phyloP scores from a whole-genome alignment of 129 eudicot species.

The Arctium lappa region DNA sequence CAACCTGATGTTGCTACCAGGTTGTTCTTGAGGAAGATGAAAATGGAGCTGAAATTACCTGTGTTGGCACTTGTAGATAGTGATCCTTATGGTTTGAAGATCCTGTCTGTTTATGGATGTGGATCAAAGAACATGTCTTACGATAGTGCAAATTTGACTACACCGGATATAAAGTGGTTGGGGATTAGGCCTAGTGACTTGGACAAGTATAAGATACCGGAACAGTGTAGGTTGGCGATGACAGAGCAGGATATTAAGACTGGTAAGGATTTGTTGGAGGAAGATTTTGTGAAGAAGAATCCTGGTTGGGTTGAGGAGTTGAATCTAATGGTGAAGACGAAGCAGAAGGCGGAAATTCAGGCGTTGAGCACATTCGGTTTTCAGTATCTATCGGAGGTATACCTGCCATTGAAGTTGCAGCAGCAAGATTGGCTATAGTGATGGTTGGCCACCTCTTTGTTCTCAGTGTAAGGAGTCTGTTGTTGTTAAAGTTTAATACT shows the following conservation, averaged over 20 bases:
- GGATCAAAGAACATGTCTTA: conserved; percentile 99
- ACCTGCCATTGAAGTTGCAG: conserved; percentile 90
- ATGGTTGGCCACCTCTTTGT: conserved; percentile 2
- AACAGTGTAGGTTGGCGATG: conserved; percentile 96
- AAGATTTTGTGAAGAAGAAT: conserved; percentile 99
- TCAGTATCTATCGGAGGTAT: conserved; percentile 91
- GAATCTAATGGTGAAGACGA: conserved; percentile 84
- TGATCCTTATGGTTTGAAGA: conserved; percentile 97
- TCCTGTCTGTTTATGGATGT: conserved; percentile 84
- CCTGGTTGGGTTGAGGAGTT: conserved; percentile 96
- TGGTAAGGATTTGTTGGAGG: conserved; percentile 94
- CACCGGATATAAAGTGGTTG: conserved; percentile 94
- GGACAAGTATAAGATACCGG: conserved; percentile 95
- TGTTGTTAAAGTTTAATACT: not conserved
- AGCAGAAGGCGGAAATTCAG: conserved; percentile 98
- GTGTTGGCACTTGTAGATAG: conserved; percentile 92
- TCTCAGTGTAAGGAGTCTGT: not conserved
- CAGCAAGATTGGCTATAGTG: conserved; percentile 89
- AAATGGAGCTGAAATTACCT: conserved; percentile 76
- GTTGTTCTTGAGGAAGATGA: conserved; percentile 91
- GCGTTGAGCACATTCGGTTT: conserved; percentile 92
- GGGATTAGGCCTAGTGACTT: conserved; percentile 95
- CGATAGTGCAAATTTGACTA: conserved; percentile 90
- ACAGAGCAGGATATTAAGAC: conserved; percentile 96
- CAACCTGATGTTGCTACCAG: conserved; percentile 95